phyloP scores from a whole-genome alignment of 331 rosid genomes.

The Dryas integrifolia region DNA sequence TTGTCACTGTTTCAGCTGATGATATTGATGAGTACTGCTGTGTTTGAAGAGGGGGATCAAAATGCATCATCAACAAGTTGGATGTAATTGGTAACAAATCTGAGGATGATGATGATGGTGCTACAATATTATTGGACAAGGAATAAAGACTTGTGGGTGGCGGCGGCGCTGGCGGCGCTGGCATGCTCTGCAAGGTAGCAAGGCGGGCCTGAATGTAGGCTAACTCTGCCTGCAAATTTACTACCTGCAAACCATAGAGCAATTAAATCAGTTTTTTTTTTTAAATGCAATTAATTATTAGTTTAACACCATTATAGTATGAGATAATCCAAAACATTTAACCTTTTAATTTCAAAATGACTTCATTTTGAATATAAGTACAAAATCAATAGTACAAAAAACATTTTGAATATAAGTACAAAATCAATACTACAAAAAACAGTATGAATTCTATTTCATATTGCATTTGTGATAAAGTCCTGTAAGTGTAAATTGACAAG shows the following conservation, averaged over 20 bases:
- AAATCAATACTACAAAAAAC: too few species aligned
- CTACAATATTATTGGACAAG: conserved; percentile 16
- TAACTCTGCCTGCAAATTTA: conserved; percentile 78
- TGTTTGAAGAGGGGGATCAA: conserved; percentile 37
- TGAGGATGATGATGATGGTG: conserved; percentile 16
- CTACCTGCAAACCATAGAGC: conserved; percentile 41
- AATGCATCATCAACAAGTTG: conserved; percentile 38
- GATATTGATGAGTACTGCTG: conserved; percentile 25
- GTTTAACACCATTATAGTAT: too few species aligned
- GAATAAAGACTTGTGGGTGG: conserved; percentile 27
- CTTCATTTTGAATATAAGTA: too few species aligned
- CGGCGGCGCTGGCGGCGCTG: conserved; percentile 18
- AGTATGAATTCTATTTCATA: too few species aligned
- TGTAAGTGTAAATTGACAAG: too few species aligned
- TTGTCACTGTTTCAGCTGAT: conserved; percentile 28
- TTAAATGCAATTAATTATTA: too few species aligned
- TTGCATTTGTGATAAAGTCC: too few species aligned
- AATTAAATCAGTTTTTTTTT: too few species aligned
- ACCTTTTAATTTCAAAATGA: too few species aligned
- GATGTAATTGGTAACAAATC: conserved; percentile 29
- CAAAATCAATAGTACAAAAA: too few species aligned
- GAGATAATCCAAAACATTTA: too few species aligned
- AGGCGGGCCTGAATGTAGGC: conserved; percentile 77
- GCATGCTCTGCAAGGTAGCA: conserved; percentile 48
- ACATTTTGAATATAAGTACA: too few species aligned